Evolutionary conservation across 2,329 filamentous ascomycete genomes (phyloP).

Genomic region (Phaeosphaeriaceae sp.): DNA sequence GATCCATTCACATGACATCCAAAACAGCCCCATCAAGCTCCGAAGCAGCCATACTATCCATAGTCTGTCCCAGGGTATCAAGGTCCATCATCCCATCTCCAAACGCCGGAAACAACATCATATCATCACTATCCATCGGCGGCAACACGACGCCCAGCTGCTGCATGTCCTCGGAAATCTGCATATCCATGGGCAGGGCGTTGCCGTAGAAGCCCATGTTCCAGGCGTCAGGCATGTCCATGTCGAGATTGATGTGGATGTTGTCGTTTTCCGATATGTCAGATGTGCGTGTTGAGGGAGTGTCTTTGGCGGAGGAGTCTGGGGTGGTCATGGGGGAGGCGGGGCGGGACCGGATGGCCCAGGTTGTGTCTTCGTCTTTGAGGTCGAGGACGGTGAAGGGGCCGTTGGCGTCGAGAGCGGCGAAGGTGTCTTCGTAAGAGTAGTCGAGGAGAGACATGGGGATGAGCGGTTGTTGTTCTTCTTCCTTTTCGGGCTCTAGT

Average conservation of each 20-base stretch:
- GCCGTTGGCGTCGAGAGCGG: conserved; percentile 38
- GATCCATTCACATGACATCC: too few species aligned
- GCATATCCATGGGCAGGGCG: conserved; percentile 37
- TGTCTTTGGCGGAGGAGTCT: conserved; percentile 47
- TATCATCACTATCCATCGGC: conserved; percentile 43
- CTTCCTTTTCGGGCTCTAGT: conserved; percentile 25
- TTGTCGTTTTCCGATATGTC: conserved; percentile 53
- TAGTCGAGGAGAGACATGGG: conserved; percentile 39
- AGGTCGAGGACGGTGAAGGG: conserved; percentile 43
- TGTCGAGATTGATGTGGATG: conserved; percentile 48
- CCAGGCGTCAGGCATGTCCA: conserved; percentile 45
- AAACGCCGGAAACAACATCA: conserved; percentile 42
- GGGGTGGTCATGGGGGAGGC: conserved; percentile 42
- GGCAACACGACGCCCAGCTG: conserved; percentile 39
- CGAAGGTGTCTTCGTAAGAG: conserved; percentile 43
- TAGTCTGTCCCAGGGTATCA: conserved; percentile 41
- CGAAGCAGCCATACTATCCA: conserved; percentile 34
- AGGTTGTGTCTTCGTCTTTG: conserved; percentile 44
- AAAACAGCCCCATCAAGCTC: too few species aligned
- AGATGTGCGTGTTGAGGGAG: conserved; percentile 46
- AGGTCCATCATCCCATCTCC: conserved; percentile 39
- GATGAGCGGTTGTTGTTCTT: conserved; percentile 34
- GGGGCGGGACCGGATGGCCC: conserved; percentile 40
- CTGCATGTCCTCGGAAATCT: conserved; percentile 41
- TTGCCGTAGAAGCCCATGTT: conserved; percentile 32